Base-by-base conservation (phyloP, 164 flowering plant genomes). In the Platanus orientalis region DNA sequence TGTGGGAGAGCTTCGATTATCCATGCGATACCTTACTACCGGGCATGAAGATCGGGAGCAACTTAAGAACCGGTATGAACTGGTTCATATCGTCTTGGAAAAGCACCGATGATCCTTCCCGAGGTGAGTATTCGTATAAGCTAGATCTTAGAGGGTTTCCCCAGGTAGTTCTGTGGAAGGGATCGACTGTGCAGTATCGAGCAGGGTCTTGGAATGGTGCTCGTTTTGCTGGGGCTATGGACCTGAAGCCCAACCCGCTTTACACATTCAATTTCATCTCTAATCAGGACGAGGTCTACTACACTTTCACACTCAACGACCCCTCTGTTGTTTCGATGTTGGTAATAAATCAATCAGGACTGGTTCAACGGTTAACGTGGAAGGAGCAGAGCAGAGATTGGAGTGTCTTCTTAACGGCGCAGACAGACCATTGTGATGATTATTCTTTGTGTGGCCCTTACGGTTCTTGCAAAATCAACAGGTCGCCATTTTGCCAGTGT, bases 1-100 rank as follows among this genome's bases (percentile, higher is more conserved):
- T 66, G 29, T 81, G 85, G 85, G 80, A 79, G 70, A 77, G 85
- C 25, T 81, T 79, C 54, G 81, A 81, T 67, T 60, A 74, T 23
- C 74, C 72, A 0, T 12, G 63, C 2, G 65, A 79, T 39, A 77
- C 75, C 0, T 17, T 67, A 0, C 45, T 68, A 4, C 69, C 72
- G 3, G 62, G 61, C 2, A 68, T 64, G 76, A 68, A 68, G 48
- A n/a, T 68, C 0, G 72, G 75, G 19, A n/a, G 14, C 58, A 55
- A 63, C 26, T 27, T 54, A 7, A 48, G 25, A 1, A 68, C 68
- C 9, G 71, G 75, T 23, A 4, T 32, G 27, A 29, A 30, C 26
- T 25, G 55, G 42, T 13, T 11, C 24, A 19, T 62, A 7, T 30
- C 65, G 21, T 39, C 58, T 10, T 52, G 66, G 58, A 62, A 52